Evolutionary conservation across 1,139 yeast genomes (phyloP).

Genomic region (Geotrichum fermentans): DNA sequence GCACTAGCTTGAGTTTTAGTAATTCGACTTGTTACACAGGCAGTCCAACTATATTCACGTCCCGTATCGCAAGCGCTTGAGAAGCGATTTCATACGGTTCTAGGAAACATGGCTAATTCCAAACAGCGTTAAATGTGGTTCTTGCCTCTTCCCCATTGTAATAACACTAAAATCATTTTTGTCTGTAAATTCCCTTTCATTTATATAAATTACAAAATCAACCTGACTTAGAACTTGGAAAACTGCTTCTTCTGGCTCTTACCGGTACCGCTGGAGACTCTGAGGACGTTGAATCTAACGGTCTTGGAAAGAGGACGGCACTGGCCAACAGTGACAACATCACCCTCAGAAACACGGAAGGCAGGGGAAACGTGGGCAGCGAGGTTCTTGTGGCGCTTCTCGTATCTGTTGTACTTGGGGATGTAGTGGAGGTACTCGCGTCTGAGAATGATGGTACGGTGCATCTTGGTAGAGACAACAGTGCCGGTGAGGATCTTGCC

Average conservation of each 20-base stretch:
- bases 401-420: constrained; percentile 99
- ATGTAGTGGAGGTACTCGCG: constrained; percentile 99
- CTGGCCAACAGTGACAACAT: constrained; percentile 98
- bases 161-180: background rate
- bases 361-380: constrained; percentile 99
- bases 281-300: constrained; percentile 98
- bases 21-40: too few species aligned
- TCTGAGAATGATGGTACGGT: constrained; percentile 99
- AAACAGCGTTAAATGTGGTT: too few species aligned
- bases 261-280: constrained; percentile 86
- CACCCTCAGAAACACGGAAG: constrained; percentile 99
- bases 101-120: too few species aligned
- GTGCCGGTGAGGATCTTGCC: constrained; percentile 95
- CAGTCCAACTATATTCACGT: too few species aligned
- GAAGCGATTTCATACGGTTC: too few species aligned
- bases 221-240: constrained; percentile 74
- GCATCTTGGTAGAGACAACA: constrained; percentile 99
- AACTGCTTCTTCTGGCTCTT: constrained; percentile 66
- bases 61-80: too few species aligned
- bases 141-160: too few species aligned
- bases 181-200: background rate
- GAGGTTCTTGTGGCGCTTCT: constrained; percentile 99
- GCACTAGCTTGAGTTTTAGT: too few species aligned
- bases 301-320: constrained; percentile 99
- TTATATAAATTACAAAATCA: background rate